Base-by-base conservation (phyloP, 345 rosid species). In the Ceriops decandra region DNA sequence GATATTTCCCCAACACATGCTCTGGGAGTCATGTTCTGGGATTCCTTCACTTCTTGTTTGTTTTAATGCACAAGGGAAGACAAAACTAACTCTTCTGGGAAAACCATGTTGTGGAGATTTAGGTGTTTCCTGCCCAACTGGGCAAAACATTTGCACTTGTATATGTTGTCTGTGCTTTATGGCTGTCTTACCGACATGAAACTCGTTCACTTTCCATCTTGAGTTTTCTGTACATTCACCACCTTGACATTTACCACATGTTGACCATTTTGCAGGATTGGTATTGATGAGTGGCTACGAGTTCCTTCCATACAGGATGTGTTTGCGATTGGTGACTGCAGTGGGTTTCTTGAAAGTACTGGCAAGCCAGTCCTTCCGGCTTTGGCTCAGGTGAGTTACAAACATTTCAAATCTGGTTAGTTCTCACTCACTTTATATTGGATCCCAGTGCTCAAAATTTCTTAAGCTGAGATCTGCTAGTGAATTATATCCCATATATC, bases 321-420 rank as follows among this genome's bases (percentile, higher is more conserved):
- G 68, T 91, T 90, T 69, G 85, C 99, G 19, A 86, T 91, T 69
- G 99, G 97, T 61, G 99, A 95, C 81, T 95, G 97, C 84, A 84
- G 97, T 64, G 99, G 96, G 61, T 91, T 88, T 84, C 83, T 91
- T 7, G 99, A 91, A 65, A 81, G 76, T 75, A 91, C 95, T 6
- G 95, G 95, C 58, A 91, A 79, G 80, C 87, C 84, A 0, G 90
- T 86, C 20, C 99, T 95, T 71, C 99, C 99, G 27, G 97, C 98
- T 75, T 79, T 95, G 72, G 99, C 99, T 10, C 97, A 91, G 87
- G 97, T 86, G 57, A 75, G 68, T 59, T 2, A 6, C 20, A 19
- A 63, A 57, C 52, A 31, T 4, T 16, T 42, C 38, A 20, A 27
- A n/a, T 61, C 42, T 62, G 13, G 63, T 72, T 5, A 13, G 20